Conservation (phyloP, 208 protist genomes). For the Trypanosoma boissoni region DNA sequence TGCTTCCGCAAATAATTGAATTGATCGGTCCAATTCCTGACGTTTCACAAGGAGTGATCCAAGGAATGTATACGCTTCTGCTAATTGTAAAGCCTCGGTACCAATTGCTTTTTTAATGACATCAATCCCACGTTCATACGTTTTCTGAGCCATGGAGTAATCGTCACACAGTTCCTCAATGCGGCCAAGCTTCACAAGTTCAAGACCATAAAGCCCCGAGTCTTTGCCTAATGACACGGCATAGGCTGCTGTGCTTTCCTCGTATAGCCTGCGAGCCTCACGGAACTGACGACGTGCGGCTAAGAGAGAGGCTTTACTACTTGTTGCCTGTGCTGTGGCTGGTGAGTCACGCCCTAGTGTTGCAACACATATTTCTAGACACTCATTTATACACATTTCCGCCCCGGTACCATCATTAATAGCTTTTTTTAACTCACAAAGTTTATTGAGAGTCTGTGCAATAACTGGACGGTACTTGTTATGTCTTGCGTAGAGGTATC, state of each 20-base stretch:
- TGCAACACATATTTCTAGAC: slow-evolving; percentile 77
- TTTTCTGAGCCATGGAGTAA: slow-evolving; percentile 57
- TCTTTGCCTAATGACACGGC: slow-evolving; percentile 75
- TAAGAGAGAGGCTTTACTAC: slow-evolving; percentile 78
- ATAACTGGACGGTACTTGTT: slow-evolving; percentile 87
- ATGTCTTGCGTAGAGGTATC: slow-evolving; percentile 76
- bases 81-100: slow-evolving; percentile 56
- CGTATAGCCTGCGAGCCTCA: slow-evolving; percentile 75
- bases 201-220: slow-evolving; percentile 61
- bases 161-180: slow-evolving; percentile 83
- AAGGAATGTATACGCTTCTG: slow-evolving; percentile 78
- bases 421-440: slow-evolving; percentile 82
- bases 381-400: slow-evolving; percentile 88
- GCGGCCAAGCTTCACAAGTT: slow-evolving; percentile 80
- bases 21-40: slow-evolving; percentile 56
- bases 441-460: slow-evolving; percentile 88
- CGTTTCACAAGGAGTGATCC: slow-evolving; percentile 64
- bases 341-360: slow-evolving; percentile 80
- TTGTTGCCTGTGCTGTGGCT: slow-evolving; percentile 79
- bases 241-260: slow-evolving; percentile 76
- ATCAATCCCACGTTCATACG: slow-evolving; percentile 58
- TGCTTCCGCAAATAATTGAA: slow-evolving; percentile 66
- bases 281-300: slow-evolving; percentile 79
- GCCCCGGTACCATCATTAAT: slow-evolving; percentile 76
- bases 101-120: slow-evolving; percentile 66